Conservation (phyloP, 2,329 filamentous ascomycete genomes). For the Apiospora marii region DNA sequence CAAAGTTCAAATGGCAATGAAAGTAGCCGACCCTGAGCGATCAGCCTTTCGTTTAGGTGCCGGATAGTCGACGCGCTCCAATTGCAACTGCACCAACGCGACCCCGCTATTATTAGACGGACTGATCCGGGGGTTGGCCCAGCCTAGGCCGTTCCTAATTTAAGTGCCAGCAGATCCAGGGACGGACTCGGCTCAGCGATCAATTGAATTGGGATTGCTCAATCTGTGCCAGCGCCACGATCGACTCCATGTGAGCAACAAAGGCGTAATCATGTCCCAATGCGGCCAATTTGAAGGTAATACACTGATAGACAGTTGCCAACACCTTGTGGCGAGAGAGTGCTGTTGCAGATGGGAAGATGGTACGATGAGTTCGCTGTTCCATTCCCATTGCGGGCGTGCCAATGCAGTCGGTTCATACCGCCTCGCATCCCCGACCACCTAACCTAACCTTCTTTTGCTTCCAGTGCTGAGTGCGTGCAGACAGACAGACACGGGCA, state of each 20-base stretch:
- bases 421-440: not conserved
- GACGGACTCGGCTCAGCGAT: not conserved
- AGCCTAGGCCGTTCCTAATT: not conserved
- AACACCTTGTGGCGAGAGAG: not conserved
- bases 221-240: not conserved
- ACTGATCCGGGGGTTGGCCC: constrained; percentile 6
- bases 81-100: constrained; percentile 15
- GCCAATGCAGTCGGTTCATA: not conserved
- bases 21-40: constrained; percentile 10
- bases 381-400: not conserved
- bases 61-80: constrained; percentile 14
- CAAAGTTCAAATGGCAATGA: not conserved
- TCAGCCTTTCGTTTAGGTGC: not conserved
- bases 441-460: not conserved
- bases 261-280: not conserved
- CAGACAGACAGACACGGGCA: not conserved
- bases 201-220: not conserved
- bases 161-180: not conserved
- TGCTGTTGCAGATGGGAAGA: not conserved
- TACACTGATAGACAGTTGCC: not conserved
- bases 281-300: not conserved
- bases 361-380: constrained; percentile 1
- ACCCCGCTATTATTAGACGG: constrained; percentile 21
- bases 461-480: not conserved
- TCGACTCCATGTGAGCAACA: not conserved